Base-by-base conservation (phyloP, 2,329 filamentous ascomycete species). In the Cordyceps pruinosa region DNA sequence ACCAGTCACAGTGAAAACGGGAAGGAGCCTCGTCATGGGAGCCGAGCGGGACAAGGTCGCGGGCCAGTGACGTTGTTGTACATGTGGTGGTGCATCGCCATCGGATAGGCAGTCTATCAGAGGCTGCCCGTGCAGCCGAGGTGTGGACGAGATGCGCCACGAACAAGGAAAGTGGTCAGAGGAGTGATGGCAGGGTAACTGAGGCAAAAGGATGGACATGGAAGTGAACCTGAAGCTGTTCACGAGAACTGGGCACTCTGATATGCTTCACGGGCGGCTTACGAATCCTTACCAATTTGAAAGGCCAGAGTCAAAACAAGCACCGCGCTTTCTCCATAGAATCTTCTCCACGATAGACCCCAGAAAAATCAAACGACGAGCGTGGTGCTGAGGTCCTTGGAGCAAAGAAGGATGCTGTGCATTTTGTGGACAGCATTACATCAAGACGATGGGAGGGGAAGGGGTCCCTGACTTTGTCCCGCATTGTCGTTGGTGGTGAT, bases 21-120 rank as follows among this genome's bases (percentile, higher is more conserved):
- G n/a, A n/a, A n/a, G n/a, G n/a, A 47, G 52, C 52, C 52, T 47
- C 52, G 23, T 55, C 52, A 42, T 55, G 32, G n/a, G n/a, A n/a
- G n/a, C n/a, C n/a, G n/a, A n/a, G n/a, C n/a, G n/a, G n/a, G n/a
- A n/a, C n/a, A n/a, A 47, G 32, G 10, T 32, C 25, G 25, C 10
- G 12, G 23, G 21, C 9, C 21, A 26, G 25, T 53, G 50, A 52
- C 49, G 49, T 52, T 41, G 15, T 25, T 26, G n/a, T 25, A 17
- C 19, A 26, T 53, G 50, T 26, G 25, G 25, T 41, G 5, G 8
- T 52, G 9, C 41, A 26, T 8, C n/a, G n/a, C n/a, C n/a, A n/a
- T n/a, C n/a, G n/a, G n/a, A n/a, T n/a, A n/a, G n/a, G n/a, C n/a
- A n/a, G n/a, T n/a, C n/a, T n/a, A 13, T 12, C 21, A 12, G 35